Conservation (phyloP, 805 yeast species). For the Starmerella potacharoeniae region DNA sequence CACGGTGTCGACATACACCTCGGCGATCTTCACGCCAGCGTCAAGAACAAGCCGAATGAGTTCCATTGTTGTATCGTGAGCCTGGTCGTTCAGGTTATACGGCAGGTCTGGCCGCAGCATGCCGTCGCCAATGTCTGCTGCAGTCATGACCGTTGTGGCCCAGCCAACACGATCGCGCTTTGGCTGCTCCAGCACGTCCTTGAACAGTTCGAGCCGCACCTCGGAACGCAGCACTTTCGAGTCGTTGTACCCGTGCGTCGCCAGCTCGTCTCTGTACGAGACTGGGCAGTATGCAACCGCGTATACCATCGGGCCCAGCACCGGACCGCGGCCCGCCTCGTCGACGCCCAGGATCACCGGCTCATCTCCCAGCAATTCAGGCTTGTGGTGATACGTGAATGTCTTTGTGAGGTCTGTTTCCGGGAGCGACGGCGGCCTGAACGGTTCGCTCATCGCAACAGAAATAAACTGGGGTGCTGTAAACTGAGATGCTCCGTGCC, state of each 20-base stretch:
- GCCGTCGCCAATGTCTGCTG: constrained; percentile 75
- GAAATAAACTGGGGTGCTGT: not conserved
- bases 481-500: not conserved
- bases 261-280: constrained; percentile 38
- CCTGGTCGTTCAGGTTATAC: constrained; percentile 84
- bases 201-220: constrained; percentile 50
- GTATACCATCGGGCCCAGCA: constrained; percentile 95
- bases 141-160: constrained; percentile 75
- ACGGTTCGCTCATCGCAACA: not conserved
- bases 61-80: constrained; percentile 85
- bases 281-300: constrained; percentile 70
- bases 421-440: constrained; percentile 17
- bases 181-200: constrained; percentile 2
- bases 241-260: constrained; percentile 76
- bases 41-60: constrained; percentile 56
- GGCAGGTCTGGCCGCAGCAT: constrained; percentile 64
- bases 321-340: constrained; percentile 99
- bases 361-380: constrained; percentile 4
- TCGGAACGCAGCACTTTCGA: constrained; percentile 75
- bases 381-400: constrained; percentile 21
- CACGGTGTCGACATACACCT: constrained; percentile 86
- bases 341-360: constrained; percentile 69
- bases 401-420: constrained; percentile 15
- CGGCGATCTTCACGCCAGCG: constrained; percentile 50
- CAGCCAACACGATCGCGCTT: constrained; percentile 57